Percentiles rank a stretch among this genome's conserved stretches.
Evolutionary conservation across 2,329 filamentous ascomycete species (phyloP).

Genomic region (Didymosphaeria variabile): DNA sequence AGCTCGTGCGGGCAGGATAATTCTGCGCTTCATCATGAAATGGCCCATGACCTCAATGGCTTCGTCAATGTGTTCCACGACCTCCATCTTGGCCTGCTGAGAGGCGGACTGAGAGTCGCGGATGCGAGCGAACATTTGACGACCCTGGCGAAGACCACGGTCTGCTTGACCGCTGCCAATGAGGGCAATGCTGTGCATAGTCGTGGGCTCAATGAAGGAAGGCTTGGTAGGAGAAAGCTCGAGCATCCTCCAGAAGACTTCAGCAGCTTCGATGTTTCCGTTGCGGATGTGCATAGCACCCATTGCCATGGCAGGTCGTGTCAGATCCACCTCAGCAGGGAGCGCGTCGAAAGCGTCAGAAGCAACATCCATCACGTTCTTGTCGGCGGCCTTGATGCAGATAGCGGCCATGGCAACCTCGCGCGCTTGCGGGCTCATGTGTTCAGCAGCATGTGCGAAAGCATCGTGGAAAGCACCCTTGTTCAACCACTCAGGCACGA

Average conservation of each 20-base stretch:
- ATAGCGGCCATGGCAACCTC: constrained; percentile 75
- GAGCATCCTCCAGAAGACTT: constrained; percentile 82
- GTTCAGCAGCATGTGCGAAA: constrained; percentile 73
- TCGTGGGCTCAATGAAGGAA: constrained; percentile 83
- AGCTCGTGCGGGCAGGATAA: constrained; percentile 62
- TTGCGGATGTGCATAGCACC: constrained; percentile 86
- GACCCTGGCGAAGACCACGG: constrained; percentile 81
- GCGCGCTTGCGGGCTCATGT: constrained; percentile 67
- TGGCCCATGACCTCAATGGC: constrained; percentile 75
- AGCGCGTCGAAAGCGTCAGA: constrained; percentile 63
- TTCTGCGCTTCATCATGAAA: constrained; percentile 63
- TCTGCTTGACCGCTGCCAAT: constrained; percentile 84
- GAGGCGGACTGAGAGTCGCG: constrained; percentile 66
- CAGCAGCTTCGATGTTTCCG: constrained; percentile 79
- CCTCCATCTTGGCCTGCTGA: constrained; percentile 59
- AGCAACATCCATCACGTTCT: constrained; percentile 74
- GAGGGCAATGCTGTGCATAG: constrained; percentile 89
- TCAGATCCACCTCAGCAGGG: constrained; percentile 54
- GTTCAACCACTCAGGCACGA: constrained; percentile 80
- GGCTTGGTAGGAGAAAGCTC: constrained; percentile 67
- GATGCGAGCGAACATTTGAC: constrained; percentile 87
- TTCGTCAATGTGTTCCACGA: constrained; percentile 85
- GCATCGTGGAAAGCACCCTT: constrained; percentile 76
- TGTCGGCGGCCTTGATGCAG: constrained; percentile 81
- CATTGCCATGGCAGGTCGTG: constrained; percentile 76